Evolutionary conservation across 2,329 filamentous ascomycete species (phyloP).

Genomic region (Monosporascus sp.): DNA sequence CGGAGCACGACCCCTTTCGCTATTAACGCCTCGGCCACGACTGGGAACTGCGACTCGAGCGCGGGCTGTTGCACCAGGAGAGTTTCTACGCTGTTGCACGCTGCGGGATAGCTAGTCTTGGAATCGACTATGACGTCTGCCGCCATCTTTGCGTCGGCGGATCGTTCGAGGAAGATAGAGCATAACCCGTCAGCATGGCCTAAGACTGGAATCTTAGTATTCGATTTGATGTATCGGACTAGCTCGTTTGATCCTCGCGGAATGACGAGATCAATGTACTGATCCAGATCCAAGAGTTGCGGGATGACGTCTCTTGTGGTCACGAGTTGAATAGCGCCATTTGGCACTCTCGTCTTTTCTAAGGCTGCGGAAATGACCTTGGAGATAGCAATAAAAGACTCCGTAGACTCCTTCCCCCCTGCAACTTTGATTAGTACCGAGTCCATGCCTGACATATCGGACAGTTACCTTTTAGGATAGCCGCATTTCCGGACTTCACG

Average conservation of each 20-base stretch:
- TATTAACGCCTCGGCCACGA: slow-evolving; percentile 68
- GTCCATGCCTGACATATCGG: neutral
- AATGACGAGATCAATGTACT: slow-evolving; percentile 90
- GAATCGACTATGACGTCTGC: slow-evolving; percentile 78
- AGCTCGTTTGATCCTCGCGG: slow-evolving; percentile 87
- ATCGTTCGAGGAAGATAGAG: slow-evolving; percentile 74
- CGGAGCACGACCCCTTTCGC: slow-evolving; percentile 74
- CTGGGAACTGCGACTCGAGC: slow-evolving; percentile 61
- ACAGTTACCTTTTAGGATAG: slow-evolving; percentile 78
- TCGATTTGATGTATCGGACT: slow-evolving; percentile 81
- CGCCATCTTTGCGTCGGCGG: slow-evolving; percentile 69
- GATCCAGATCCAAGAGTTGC: slow-evolving; percentile 78
- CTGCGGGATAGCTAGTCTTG: slow-evolving; percentile 91
- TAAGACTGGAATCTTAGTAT: slow-evolving; percentile 90
- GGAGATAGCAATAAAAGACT: slow-evolving; percentile 92
- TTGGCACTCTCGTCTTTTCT: slow-evolving; percentile 67
- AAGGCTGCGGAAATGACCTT: slow-evolving; percentile 77
- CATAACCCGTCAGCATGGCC: slow-evolving; percentile 95
- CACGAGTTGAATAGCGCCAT: slow-evolving; percentile 86
- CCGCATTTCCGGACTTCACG: slow-evolving; percentile 95
- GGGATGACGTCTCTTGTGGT: slow-evolving; percentile 88
- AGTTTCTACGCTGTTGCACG: slow-evolving; percentile 92
- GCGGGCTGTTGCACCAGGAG: slow-evolving; percentile 75
- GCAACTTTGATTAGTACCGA: neutral
- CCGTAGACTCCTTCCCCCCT: slow-evolving; percentile 90